These are phyloP conservation scores for Irpex lacteus DNA, from an alignment of 1,284 basidiomycete species.

Conservation along the genomic window DNA sequence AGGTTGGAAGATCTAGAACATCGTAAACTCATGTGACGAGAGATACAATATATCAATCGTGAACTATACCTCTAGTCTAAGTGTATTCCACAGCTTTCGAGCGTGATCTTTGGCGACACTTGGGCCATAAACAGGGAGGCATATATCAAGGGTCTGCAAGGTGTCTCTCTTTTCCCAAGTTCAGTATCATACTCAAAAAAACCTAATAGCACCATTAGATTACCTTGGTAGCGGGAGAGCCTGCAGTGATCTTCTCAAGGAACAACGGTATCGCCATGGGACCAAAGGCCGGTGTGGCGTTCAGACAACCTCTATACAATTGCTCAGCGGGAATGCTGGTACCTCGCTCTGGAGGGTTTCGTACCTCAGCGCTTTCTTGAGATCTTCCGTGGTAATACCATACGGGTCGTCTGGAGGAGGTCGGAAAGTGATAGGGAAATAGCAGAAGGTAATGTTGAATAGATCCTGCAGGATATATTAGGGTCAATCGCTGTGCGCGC, in stretches of 20 bases:
- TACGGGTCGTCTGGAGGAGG: conserved; percentile 95
- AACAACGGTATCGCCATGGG: conserved; percentile 85
- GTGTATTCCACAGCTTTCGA: conserved; percentile 79
- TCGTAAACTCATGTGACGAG: not conserved
- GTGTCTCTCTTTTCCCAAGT: conserved; percentile 65
- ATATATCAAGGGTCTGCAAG: conserved; percentile 69
- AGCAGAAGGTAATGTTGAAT: conserved; percentile 97
- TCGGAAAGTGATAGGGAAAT: conserved; percentile 97
- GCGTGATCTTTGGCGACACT: conserved; percentile 59
- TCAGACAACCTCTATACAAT: conserved; percentile 54
- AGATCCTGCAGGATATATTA: conserved; percentile 56
- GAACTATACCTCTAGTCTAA: conserved; percentile 78
- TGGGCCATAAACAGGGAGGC: conserved; percentile 82
- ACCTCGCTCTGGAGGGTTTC: not conserved
- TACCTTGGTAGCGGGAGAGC: conserved; percentile 84
- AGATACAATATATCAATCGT: not conserved
- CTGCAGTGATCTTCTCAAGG: conserved; percentile 88
- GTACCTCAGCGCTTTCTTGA: conserved; percentile 74
- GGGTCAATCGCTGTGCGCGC: not conserved
- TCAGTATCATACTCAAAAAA: too few species aligned
- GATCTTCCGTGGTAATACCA: conserved; percentile 87
- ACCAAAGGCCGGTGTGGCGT: conserved; percentile 82
- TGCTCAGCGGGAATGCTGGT: not conserved
- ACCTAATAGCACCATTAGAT: not conserved
- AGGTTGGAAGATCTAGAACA: conserved; percentile 82